Base-by-base conservation (phyloP, 306 rosid genomes). In the Inga leiocalycina region DNA sequence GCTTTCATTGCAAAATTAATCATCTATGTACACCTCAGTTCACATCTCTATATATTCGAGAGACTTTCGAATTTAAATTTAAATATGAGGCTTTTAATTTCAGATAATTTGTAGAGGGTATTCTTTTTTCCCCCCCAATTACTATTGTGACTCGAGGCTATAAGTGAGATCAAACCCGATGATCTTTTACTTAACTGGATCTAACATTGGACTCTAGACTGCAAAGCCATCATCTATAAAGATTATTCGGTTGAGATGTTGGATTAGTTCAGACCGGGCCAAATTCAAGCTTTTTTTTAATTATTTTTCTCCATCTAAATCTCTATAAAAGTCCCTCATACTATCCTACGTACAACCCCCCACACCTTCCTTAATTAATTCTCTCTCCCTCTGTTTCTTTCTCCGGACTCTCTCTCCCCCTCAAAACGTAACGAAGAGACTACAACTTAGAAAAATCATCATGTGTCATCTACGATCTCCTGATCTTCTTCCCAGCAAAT, bases 241-340 rank as follows among this genome's bases (percentile, higher is more conserved):
- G 8, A 51, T 6, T 17, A 54, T 54, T 54, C 24, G 0, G 27
- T 7, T 8, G 64, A 56, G 64, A 56, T n/a, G 30, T 20, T 7
- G 11, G 64, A 56, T 59, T 6, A 6, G 4, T 59, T 9, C 9
- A 64, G 19, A 27, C 8, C 3, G 7, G 20, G 3, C 9, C 9
- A 64, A 64, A 27, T 65, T 65, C 43, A 14, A 32, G 34, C 11
- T 2, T 14, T 2, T 14, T 65, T 65, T 32, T 59, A 8, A n/a
- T n/a, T 22, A 0, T 15, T 32, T 65, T 65, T 15, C 2, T 0
- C 71, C 4, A 6, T 27, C 17, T 2, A 62, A n/a, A 73, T 56
- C 82, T 44, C 82, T 91, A 91, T 89, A 91, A 78, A 89, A 85
- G 43, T 67, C 79, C 77, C 77, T 37, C 62, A 30, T 22, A 54